Base-by-base conservation (phyloP, 2,329 filamentous ascomycete genomes). In the Pseudopyricularia javanii region DNA sequence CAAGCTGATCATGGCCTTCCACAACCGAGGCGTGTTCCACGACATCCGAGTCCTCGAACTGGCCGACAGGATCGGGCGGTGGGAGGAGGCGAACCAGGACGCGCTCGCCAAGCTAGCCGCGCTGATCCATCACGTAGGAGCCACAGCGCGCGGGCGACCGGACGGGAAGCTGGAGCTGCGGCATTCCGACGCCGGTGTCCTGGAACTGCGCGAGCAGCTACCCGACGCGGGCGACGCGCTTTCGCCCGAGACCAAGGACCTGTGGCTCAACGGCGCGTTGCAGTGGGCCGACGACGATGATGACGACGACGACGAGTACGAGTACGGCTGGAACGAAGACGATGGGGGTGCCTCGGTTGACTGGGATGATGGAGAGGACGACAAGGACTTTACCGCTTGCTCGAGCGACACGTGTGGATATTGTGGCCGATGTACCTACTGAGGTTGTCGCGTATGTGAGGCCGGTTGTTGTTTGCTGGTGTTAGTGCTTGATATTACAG, bases 1-100 rank as follows among this genome's bases (percentile, higher is more conserved):
- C 1, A 66, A 65, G 7, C 67, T 74, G 37, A 59, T 74, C 28
- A 57, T 73, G 2, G 72, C 69, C 0, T 70, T 67, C 54, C 72
- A 74, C 49, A 53, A 59, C 5, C 50, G 45, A 1, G 68, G 70
- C 0, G 6, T 57, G 1, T 73, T 74, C 53, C 52, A 60, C 0
- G 64, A 74, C 8, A 65, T 68, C 2, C 55, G 62, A 28, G 57
- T 72, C 32, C 57, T 57, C 17, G 59, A 70, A 35, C 59, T 70
- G 2, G 54, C 56, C 1, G 55, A 59, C 0, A 55, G 65, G 3
- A 56, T 73, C 20, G 50, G 57, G 3, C 48, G 56, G 1, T 52
- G 71, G 71, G 70, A 74, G 53, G 55, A 53, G 6, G 53, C 61
- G 4, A 64, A 68, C 34, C 58, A 62, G 15, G 20, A 52, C 1